A percentile compares a stretch with the other conserved stretches of the same genome.
Evolutionary conservation across 2,329 filamentous ascomycete species (phyloP).

Genomic region (Cladophialophora psammophila): DNA sequence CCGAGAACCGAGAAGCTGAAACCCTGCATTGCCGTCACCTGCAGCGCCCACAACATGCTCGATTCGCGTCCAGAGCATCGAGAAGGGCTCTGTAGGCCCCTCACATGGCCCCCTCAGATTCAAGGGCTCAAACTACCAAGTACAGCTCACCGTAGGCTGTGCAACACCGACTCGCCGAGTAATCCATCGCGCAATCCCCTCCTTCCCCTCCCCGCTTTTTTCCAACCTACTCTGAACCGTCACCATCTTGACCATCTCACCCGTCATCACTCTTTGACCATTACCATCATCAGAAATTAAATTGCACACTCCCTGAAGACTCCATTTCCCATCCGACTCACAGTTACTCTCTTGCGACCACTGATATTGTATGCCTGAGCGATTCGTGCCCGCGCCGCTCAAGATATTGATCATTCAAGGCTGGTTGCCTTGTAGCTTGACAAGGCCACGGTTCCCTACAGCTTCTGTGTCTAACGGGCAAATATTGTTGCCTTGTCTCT

Average conservation of each 20-base stretch:
- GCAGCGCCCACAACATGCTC: neutral
- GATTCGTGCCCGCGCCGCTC: neutral
- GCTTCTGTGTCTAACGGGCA: neutral
- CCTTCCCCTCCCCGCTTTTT: slow-evolving; percentile 7
- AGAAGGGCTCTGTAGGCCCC: neutral
- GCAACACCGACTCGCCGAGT: too few species aligned
- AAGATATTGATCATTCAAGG: neutral
- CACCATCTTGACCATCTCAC: neutral
- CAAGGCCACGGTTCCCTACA: slow-evolving; percentile 2
- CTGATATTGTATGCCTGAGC: neutral
- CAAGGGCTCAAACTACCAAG: neutral
- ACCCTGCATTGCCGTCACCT: slow-evolving; percentile 4
- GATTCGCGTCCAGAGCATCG: neutral
- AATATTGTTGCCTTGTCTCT: neutral
- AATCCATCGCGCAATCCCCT: neutral
- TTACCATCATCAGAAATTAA: neutral
- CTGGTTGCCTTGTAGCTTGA: neutral
- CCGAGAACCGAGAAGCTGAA: neutral
- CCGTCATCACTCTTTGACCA: neutral
- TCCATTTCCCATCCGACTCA: neutral
- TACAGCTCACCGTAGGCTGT: neutral
- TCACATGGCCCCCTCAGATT: neutral
- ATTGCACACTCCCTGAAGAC: neutral
- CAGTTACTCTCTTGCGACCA: neutral
- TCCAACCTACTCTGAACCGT: slow-evolving; percentile 3